Conservation (phyloP, 257 asterid species). For the Nicotiana tabacum region DNA sequence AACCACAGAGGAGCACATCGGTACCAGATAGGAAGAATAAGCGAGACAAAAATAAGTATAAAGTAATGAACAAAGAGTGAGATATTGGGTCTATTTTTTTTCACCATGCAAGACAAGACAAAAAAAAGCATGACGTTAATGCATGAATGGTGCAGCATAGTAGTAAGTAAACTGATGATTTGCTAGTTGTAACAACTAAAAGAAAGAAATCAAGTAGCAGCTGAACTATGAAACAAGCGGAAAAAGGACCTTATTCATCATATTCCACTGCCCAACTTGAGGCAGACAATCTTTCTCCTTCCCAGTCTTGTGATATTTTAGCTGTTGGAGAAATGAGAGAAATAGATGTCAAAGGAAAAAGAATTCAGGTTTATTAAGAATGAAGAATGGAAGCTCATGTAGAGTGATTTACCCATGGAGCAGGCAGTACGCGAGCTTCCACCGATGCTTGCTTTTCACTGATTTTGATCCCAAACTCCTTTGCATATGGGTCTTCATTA, state of each 20-base stretch:
- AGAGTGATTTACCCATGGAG: constrained; percentile 79
- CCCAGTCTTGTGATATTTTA: constrained; percentile 89
- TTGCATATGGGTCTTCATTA: constrained; percentile 88
- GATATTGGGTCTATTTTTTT: background rate
- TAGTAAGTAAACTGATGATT: background rate
- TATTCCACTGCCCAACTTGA: constrained; percentile 99
- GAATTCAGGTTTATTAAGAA: background rate
- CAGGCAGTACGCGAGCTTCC: constrained; percentile 98
- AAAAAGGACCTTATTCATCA: constrained; percentile 85
- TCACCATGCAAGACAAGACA: background rate
- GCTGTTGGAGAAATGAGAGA: constrained; percentile 32
- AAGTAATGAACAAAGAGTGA: background rate
- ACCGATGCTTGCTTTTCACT: constrained; percentile 78
- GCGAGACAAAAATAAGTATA: background rate
- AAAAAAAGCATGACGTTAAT: background rate
- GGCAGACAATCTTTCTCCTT: constrained; percentile 96
- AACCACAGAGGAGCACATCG: background rate
- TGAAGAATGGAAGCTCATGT: background rate
- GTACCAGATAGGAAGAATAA: background rate
- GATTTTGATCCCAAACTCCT: constrained; percentile 85
- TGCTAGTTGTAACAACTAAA: background rate
- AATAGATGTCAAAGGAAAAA: constrained; percentile 13
- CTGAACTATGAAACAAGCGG: background rate
- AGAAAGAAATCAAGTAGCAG: background rate
- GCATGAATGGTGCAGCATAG: background rate